Conservation (phyloP, 2,329 filamentous ascomycete genomes). For the Peltaster fructicola region DNA sequence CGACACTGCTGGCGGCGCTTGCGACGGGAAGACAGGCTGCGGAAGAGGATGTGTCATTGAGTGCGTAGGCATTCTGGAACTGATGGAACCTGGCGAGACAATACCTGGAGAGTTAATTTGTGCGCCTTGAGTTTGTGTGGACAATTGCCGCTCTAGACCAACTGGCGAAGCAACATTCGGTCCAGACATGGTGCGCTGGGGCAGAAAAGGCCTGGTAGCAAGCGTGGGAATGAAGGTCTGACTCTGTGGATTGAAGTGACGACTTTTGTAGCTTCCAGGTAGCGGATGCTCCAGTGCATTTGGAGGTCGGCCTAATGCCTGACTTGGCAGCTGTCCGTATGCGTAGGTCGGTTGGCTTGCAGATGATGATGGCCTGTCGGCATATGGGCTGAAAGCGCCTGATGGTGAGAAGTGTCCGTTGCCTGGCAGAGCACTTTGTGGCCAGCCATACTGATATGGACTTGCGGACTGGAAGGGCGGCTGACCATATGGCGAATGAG, state of each 20-base stretch:
- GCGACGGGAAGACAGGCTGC: slow-evolving; percentile 20
- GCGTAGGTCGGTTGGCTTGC: slow-evolving; percentile 46
- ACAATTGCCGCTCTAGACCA: slow-evolving; percentile 15
- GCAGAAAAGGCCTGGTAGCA: slow-evolving; percentile 6
- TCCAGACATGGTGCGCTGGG: too few relatives aligned
- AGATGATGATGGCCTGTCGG: slow-evolving; percentile 20
- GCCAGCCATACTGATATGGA: too few relatives aligned
- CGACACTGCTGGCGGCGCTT: slow-evolving; percentile 17
- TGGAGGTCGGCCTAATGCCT: slow-evolving; percentile 51
- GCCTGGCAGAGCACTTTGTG: too few relatives aligned
- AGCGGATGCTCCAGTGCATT: slow-evolving; percentile 65
- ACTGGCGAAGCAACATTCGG: too few relatives aligned
- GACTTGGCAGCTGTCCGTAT: slow-evolving; percentile 59
- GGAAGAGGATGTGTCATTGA: slow-evolving; percentile 20
- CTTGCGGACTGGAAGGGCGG: too few relatives aligned
- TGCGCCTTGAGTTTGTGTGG: slow-evolving; percentile 15
- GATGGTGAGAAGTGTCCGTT: too few relatives aligned
- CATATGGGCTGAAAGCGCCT: slow-evolving; percentile 11
- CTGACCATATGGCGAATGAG: too few relatives aligned
- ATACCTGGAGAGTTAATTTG: slow-evolving; percentile 11
- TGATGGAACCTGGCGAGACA: slow-evolving; percentile 2
- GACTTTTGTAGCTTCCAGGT: slow-evolving; percentile 67
- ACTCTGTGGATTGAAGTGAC: slow-evolving; percentile 85
- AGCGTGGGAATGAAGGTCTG: slow-evolving; percentile 70
- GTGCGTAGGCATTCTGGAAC: slow-evolving; percentile 6